Evolutionary conservation across 352 stramenopile genomes (phyloP).

Genomic region (Thraustotheca clavata): DNA sequence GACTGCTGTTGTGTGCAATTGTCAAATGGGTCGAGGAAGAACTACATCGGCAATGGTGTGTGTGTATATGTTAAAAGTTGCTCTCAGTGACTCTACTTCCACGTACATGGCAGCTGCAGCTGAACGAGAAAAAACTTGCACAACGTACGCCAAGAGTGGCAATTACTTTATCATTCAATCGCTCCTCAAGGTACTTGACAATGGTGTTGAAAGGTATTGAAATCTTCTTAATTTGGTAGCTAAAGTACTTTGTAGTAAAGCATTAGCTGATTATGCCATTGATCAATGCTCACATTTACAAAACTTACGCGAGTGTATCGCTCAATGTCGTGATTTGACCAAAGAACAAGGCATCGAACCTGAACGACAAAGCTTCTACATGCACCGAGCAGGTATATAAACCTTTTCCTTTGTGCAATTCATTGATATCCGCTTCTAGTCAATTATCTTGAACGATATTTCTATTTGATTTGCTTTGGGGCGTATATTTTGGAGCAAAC

Average conservation of each 20-base stretch:
- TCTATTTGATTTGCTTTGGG: constrained; percentile 25
- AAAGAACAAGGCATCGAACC: neutral
- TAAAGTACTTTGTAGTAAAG: neutral
- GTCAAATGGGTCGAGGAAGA: constrained; percentile 3
- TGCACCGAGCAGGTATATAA: constrained; percentile 3
- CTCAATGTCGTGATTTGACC: constrained; percentile 4
- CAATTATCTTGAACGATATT: constrained; percentile 25
- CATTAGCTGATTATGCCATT: neutral
- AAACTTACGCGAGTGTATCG: constrained; percentile 11
- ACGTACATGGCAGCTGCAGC: neutral
- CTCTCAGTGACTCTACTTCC: neutral
- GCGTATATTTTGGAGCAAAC: constrained; percentile 20
- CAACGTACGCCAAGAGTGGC: constrained; percentile 19
- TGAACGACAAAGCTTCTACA: constrained; percentile 11
- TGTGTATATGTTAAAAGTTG: neutral
- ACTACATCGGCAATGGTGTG: constrained; percentile 5
- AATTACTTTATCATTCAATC: constrained; percentile 72
- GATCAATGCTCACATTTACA: constrained; percentile 8
- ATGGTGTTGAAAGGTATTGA: constrained; percentile 32
- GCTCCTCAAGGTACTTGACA: constrained; percentile 51
- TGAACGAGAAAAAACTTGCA: neutral
- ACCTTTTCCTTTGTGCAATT: neutral
- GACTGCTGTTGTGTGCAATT: constrained; percentile 6
- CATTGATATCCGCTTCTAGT: neutral
- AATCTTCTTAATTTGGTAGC: neutral